phyloP scores from a whole-genome alignment of 225 moss, liverwort and hornwort species.

The Marchantia paleacea region DNA sequence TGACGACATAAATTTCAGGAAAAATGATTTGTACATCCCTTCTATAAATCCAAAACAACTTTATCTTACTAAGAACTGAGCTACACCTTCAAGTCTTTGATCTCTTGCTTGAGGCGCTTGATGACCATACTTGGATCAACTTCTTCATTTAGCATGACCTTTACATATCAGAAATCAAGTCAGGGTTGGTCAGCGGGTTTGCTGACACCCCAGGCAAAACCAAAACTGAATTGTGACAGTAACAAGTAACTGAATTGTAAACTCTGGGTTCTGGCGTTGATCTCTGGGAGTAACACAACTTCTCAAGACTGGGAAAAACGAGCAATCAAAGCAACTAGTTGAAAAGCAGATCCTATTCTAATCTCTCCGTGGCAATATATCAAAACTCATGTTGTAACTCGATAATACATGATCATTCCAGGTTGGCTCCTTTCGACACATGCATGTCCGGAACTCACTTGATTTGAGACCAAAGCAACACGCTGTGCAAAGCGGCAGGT shows the following conservation, averaged over 20 bases:
- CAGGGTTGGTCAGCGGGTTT: neutral
- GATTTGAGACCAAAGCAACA: slow-evolving; percentile 80
- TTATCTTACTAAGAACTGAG: neutral
- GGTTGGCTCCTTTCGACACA: neutral
- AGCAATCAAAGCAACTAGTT: too few species aligned
- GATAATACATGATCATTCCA: neutral
- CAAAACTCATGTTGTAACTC: neutral
- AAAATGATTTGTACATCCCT: too few species aligned
- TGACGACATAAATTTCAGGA: neutral
- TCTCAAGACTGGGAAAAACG: neutral
- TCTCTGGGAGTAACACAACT: too few species aligned
- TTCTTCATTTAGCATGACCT: slow-evolving; percentile 81
- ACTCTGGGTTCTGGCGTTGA: too few species aligned
- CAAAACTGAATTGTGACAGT: too few species aligned
- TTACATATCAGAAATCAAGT: neutral
- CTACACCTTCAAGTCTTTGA: slow-evolving; percentile 65
- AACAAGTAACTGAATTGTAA: too few species aligned
- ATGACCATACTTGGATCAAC: slow-evolving; percentile 69
- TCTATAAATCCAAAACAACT: neutral
- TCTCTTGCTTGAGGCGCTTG: slow-evolving; percentile 73
- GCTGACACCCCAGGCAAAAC: neutral
- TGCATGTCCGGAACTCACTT: slow-evolving; percentile 35
- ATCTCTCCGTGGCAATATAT: neutral
- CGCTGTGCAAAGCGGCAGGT: slow-evolving; percentile 92
- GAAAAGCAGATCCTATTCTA: neutral